Evolutionary conservation across 805 yeast genomes (phyloP), one percentile per base, ranked within the genome.

Genomic region (Hanseniaspora guilliermondii): DNA sequence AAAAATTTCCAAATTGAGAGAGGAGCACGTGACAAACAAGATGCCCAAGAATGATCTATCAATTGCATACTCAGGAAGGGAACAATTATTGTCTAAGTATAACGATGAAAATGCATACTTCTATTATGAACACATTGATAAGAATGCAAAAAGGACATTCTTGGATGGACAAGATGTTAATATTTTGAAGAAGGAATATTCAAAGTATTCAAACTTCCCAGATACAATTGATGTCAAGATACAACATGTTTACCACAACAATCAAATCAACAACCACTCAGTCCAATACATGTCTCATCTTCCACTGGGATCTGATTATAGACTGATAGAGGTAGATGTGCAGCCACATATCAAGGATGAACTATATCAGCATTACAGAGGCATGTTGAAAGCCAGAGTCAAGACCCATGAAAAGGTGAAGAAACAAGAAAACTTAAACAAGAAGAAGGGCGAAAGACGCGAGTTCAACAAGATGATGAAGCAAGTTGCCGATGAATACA

Each of bases 261-360:
- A 77, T 24, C 53, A 49, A 22, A 33, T 54, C 9, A 48, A 44
- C 46, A 36, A 25, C n/a, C 27, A 48, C 8, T 30, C 49, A 7
- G 49, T 48, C 33, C 49, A 87, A 65, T 87, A 85, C 65, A 68
- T 93, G 55, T 75, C 85, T 0, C 91, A 91, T 66, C 68, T 88
- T 22, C 97, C 98, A 0, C 65, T 78, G 30, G 97, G 97, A 1
- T 83, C 96, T 0, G 85, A 83, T 52, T 66, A 91, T 42, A 94
- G 88, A 11, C 80, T 86, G 58, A 64, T 93, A 53, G 97, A 93
- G 61, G 76, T 96, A 50, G 83, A 87, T 64, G 91, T 97, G 97
- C 62, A 52, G 17, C 49, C 55, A 16, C 49, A 41, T 3, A 30
- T 52, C 5, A 24, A 21, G 7, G 30, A 27, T 4, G 55, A 52